A percentile compares a stretch with the other conserved stretches of the same genome.
These are phyloP conservation scores for Mycocentrospora acerina DNA, from an alignment of 2,329 filamentous ascomycete genomes.

Conservation along the genomic window DNA sequence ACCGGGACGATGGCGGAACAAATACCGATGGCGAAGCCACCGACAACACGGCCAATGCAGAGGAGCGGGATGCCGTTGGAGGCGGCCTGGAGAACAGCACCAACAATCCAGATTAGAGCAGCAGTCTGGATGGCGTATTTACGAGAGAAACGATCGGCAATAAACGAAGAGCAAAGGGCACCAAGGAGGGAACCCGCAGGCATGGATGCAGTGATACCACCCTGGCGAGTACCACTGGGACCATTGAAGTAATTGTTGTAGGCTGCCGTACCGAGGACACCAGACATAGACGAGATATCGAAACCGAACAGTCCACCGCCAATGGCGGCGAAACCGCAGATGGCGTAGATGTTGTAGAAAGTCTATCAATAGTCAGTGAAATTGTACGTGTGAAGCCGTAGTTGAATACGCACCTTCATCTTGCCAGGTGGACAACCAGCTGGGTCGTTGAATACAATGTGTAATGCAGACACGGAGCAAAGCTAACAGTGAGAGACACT, in stretches of 20 bases:
- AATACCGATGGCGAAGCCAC: constrained; percentile 83
- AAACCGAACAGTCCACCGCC: constrained; percentile 47
- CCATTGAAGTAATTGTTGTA: constrained; percentile 42
- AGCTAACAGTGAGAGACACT: not conserved
- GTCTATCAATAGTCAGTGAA: constrained; percentile 14
- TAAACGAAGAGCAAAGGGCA: constrained; percentile 48
- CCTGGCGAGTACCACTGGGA: constrained; percentile 39
- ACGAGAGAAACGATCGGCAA: constrained; percentile 50
- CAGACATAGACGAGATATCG: constrained; percentile 44
- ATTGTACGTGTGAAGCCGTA: not conserved
- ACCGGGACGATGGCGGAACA: constrained; percentile 90
- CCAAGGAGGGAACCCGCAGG: constrained; percentile 53
- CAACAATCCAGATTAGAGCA: constrained; percentile 50
- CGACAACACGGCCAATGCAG: constrained; percentile 67
- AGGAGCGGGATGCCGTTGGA: constrained; percentile 43
- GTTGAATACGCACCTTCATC: constrained; percentile 28
- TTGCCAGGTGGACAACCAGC: constrained; percentile 18
- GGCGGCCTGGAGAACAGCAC: constrained; percentile 43
- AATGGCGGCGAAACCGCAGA: constrained; percentile 62
- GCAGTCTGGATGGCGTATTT: constrained; percentile 47
- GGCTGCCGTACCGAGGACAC: constrained; percentile 41
- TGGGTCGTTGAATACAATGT: constrained; percentile 9
- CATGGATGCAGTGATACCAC: constrained; percentile 52
- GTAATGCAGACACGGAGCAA: constrained; percentile 1
- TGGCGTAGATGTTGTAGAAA: constrained; percentile 58